Base-by-base conservation (phyloP, 805 yeast species). In the Kodamaea hsintzibuensis region DNA sequence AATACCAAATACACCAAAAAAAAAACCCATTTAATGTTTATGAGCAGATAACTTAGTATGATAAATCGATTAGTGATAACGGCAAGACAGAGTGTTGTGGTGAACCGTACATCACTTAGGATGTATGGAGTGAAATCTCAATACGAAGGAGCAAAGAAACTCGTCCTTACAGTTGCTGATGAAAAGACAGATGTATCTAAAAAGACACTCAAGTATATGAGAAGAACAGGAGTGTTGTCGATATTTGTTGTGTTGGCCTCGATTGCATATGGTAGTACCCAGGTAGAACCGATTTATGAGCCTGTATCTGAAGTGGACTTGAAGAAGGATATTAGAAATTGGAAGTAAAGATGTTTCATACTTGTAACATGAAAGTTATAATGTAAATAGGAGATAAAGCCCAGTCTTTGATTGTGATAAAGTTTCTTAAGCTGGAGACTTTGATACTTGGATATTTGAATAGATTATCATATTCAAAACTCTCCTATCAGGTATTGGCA, bases 121-220 rank as follows among this genome's bases (percentile, higher is more conserved):
- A 4, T 27, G 14, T 55, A 60, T 47, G 54, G 66, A 3, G 52
- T 65, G 14, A 57, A 56, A 44, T 40, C 57, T 19, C 64, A 58
- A 50, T 57, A 64, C 40, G 55, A 60, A 43, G 53, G 60, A 13
- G 56, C 66, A 47, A 70, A 71, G 52, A 52, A 55, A 45, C 55
- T 58, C 39, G 57, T 73, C 16, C 65, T 71, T 51, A 63, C 62
- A 42, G 63, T 75, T 16, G 75, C 72, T 3, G 71, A 69, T 47
- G 78, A 72, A 47, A 65, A 64, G 30, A 58, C 74, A 2, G 52
- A 51, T 40, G 74, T 66, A 45, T 66, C 76, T 2, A 60, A 65
- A 49, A 62, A 57, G 19, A 66, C 72, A 3, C 54, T 75, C 51
- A 62, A 56, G 52, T 56, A 53, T 22, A 54, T 66, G 46, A 62